These are phyloP conservation scores for Alternaria conjuncta DNA, from an alignment of 2,329 filamentous ascomycete genomes.

Conservation along the genomic window DNA sequence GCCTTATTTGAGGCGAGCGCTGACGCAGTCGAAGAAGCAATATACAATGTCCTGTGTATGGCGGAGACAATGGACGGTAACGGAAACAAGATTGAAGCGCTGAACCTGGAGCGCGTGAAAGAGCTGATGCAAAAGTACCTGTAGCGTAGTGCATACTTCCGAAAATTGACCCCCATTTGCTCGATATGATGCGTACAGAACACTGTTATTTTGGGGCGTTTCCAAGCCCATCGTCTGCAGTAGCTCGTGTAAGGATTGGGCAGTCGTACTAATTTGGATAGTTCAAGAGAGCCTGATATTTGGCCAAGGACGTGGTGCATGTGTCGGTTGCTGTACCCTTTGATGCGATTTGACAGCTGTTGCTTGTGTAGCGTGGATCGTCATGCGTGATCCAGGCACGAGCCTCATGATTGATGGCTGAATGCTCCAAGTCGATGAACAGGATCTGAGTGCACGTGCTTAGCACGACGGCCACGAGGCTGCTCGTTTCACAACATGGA, in stretches of 20 bases:
- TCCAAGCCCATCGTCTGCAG: background rate
- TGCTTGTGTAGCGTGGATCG: background rate
- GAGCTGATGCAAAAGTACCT: conserved; percentile 46
- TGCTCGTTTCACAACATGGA: background rate
- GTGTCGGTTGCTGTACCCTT: background rate
- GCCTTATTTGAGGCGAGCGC: conserved; percentile 66
- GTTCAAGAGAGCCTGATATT: background rate
- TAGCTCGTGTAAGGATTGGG: background rate
- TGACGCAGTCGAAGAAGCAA: conserved; percentile 69
- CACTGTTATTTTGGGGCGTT: background rate
- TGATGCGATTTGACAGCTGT: background rate
- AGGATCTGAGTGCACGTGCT: background rate
- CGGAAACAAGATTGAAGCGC: conserved; percentile 51
- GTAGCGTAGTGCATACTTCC: conserved; percentile 6
- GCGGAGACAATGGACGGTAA: conserved; percentile 65
- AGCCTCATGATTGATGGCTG: background rate
- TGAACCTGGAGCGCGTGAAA: conserved; percentile 45
- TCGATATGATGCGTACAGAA: background rate
- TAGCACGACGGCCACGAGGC: background rate
- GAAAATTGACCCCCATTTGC: background rate
- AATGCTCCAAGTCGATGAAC: background rate
- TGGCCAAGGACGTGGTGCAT: background rate
- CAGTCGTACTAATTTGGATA: background rate
- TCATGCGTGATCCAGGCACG: background rate
- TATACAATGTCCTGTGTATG: conserved; percentile 69